Evolutionary conservation across 73 alveolate species (phyloP), one percentile per base, ranked within the genome.

Genomic region (Symbiodinium natans): DNA sequence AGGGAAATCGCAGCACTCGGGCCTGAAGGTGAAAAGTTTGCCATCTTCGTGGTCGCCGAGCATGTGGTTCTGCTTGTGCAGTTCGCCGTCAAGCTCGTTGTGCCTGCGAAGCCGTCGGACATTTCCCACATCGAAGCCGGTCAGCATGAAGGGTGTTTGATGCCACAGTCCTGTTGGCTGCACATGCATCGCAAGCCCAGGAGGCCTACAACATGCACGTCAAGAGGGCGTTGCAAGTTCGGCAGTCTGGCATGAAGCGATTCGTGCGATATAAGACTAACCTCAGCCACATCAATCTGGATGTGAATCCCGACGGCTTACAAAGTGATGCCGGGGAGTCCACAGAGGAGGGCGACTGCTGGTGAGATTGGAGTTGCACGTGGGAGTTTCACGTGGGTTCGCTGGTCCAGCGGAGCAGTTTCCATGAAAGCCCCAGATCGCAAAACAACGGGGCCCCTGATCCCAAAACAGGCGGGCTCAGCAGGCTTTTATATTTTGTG

Each of bases 161-260:
- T n/a, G n/a, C n/a, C n/a, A 46, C 21, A 46, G 59, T 46, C 13
- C 59, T 46, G 59, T 46, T 13, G 59, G 13, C 59, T 46, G 59
- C 59, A 46, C n/a, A n/a, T n/a, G 59, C 21, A 46, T 13, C 13
- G 59, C 13, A 9, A 46, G 59, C 80, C 80, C 7, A 63, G 80
- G 80, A 63, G 36, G 80, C 80, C 33, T 63, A 63, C 80, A 63
- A 63, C 80, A 23, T 27, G 80, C 80, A 63, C 33, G 80, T 63
- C 80, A 63, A 63, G 80, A 63, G 27, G 80, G 31, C 33, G 80
- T 19, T 63, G 21, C 80, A n/a, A 3, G 33, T 19, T n/a, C 17
- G 11, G 36, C 38, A 23, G 80, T 63, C 80, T 27, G 80, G 80
- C 80, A 63, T 63, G 80, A 63, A 29, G 38, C 80, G 80, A 23